Base-by-base conservation (phyloP, 2,329 filamentous ascomycete genomes). In the Aspergillus japonicus region DNA sequence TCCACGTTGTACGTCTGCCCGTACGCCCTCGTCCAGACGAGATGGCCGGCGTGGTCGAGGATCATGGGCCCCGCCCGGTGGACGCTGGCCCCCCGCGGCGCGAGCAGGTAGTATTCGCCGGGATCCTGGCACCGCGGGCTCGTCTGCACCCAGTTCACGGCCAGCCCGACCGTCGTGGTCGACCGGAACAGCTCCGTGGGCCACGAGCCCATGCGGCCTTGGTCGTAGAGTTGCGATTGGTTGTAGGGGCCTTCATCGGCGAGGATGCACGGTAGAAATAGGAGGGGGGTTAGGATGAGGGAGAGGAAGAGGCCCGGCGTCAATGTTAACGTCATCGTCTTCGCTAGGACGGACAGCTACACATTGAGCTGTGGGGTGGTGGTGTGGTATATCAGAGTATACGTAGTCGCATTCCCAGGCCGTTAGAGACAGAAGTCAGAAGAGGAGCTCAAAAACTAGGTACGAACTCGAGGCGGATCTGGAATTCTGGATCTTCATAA, bases 1-100 rank as follows among this genome's bases (percentile, higher is more conserved):
- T 78, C 77, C 4, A 81, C 66, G 63, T 81, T 80, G 61, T 82
- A 81, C 5, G 78, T 75, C 52, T 78, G 71, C 11, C 67, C 65
- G 48, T 74, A 73, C 42, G 69, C 64, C 31, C 69, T 72, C 50
- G 76, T 80, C 81, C 81, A 83, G 7, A 82, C 73, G 21, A 82
- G 64, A 58, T 79, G 72, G 5, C 80, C 80, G 2, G 74, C 66
- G 12, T 71, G 67, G 65, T 81, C 79, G 29, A 82, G 63, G 12
- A 83, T 79, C 60, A 78, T 77, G 1, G 79, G 78, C 3, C 78
- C 76, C 1, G 75, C 69, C 6, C 72, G 65, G 11, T 63, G 66
- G 4, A 78, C 68, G 12, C 61, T 63, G 8, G 47, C 67, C 4
- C 77, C 77, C 21, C 71, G 69, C 2, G 78, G 78, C 47, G 77